phyloP scores from a whole-genome alignment of 2,329 filamentous ascomycete genomes.

The Beauveria pseudobassiana region DNA sequence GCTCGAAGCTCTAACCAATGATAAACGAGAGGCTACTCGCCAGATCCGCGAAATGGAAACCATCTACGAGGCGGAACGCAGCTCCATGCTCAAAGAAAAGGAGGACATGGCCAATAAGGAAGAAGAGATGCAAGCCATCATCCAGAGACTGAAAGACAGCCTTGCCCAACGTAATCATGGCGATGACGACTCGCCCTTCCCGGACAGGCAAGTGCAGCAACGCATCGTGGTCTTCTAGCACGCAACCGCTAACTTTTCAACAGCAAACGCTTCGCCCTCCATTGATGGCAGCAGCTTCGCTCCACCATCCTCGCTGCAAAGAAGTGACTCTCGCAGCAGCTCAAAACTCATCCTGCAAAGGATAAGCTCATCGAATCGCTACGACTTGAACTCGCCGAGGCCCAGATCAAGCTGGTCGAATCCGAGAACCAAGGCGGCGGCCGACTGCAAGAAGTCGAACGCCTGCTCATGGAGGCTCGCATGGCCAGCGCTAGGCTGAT shows the following conservation, averaged over 20 bases:
- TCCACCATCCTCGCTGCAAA: conserved; percentile 73
- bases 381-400: conserved; percentile 84
- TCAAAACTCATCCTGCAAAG: conserved; percentile 85
- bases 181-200: conserved; percentile 35
- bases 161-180: conserved; percentile 64
- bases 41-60: conserved; percentile 87
- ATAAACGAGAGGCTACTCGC: conserved; percentile 75
- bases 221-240: background rate
- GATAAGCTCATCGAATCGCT: conserved; percentile 93
- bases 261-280: conserved; percentile 54
- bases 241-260: background rate
- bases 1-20: conserved; percentile 71
- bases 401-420: conserved; percentile 91
- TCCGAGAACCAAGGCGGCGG: conserved; percentile 89
- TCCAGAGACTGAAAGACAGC: conserved; percentile 86
- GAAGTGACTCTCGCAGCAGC: conserved; percentile 82
- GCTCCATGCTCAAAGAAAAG: conserved; percentile 82
- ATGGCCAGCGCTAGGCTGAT: conserved; percentile 94
- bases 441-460: conserved; percentile 82
- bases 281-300: conserved; percentile 76
- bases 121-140: conserved; percentile 83
- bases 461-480: conserved; percentile 79
- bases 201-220: conserved; percentile 7
- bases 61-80: conserved; percentile 86
- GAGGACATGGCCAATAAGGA: conserved; percentile 78